Evolutionary conservation across 1,284 basidiomycete species (phyloP), one percentile per base, ranked within the genome.

Genomic region (Entoloma clypeatum): DNA sequence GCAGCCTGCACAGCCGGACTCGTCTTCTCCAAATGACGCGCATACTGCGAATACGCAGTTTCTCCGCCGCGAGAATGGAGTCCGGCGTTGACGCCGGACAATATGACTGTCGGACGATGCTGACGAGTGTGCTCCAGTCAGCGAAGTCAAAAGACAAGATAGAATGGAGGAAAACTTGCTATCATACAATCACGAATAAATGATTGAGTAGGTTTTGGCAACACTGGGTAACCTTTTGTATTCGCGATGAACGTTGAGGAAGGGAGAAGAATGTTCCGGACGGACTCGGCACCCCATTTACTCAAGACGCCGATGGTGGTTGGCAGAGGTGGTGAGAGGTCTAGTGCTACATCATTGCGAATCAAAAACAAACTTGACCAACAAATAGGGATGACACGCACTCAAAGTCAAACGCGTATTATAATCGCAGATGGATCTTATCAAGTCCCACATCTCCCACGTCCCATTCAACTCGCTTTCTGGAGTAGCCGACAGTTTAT

Each of bases 361-460:
- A 31, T 25, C 10, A 41, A 33, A 30, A 40, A 35, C 31, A 45
- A 26, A 24, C 16, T 7, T 26, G 22, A 45, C 7, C 26, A 24
- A 38, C 46, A 50, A 26, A 25, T 21, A 41, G 30, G 43, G 16
- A 37, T 33, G 34, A 33, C 35, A 71, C 77, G 62, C 54, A 94
- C 92, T 86, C 36, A 95, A 62, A 2, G 84, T 84, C 35, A 99
- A 62, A 13, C 94, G 77, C 4, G 81, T 74, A 60, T 85, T 86
- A 62, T 94, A 95, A 38, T 82, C 83, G 63, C 95, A 98, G 13
- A 97, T 72, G 3, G 83, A 82, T 44, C 93, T 75, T 45, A 99
- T 89, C 33, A 84, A 77, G 62, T 98, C 94, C 96, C 96, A 99
- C 74, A 93, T 92, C 61, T 99, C 94, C 94, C 95, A 99, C 1